Evolutionary conservation across 495 filamentous ascomycete genomes (phyloP).

Genomic region (Trichoderma gamsii): DNA sequence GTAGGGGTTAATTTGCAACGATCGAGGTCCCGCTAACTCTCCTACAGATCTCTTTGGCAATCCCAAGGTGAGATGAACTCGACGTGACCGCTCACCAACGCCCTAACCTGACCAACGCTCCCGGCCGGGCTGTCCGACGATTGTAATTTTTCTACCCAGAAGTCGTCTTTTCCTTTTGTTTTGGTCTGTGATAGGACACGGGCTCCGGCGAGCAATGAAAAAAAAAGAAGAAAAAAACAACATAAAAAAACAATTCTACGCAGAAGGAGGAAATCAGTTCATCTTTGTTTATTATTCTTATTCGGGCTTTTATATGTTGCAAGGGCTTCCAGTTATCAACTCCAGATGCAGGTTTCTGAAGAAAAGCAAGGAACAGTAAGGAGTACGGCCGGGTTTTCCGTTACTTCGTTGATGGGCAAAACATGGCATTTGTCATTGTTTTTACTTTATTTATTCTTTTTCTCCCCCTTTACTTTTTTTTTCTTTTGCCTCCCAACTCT

Average conservation of each 20-base stretch:
- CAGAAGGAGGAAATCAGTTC: neutral
- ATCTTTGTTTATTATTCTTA: neutral
- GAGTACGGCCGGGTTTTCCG: conserved; percentile 19
- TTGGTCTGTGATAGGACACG: neutral
- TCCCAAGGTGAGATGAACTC: conserved; percentile 13
- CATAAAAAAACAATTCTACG: neutral
- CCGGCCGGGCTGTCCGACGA: neutral
- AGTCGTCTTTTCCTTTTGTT: neutral
- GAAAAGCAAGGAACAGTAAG: conserved; percentile 14
- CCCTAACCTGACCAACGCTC: neutral
- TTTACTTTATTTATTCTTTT: conserved; percentile 16
- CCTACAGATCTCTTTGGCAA: conserved; percentile 12
- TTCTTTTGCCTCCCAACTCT: conserved; percentile 25
- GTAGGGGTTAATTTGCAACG: conserved; percentile 8
- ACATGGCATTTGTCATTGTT: neutral
- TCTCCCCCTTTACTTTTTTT: conserved; percentile 18
- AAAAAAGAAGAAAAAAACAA: too few relatives aligned
- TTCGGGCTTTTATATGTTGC: neutral
- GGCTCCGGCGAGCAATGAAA: neutral
- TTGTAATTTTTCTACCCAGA: neutral
- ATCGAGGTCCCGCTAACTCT: conserved; percentile 11
- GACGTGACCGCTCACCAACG: neutral
- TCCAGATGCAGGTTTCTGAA: conserved; percentile 8
- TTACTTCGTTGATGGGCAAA: conserved; percentile 14
- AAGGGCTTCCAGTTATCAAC: conserved; percentile 1